Percentiles rank a stretch among this genome's conserved stretches.
Conservation (phyloP, 2,329 filamentous ascomycete species). For the Ophiosphaerella narmari region DNA sequence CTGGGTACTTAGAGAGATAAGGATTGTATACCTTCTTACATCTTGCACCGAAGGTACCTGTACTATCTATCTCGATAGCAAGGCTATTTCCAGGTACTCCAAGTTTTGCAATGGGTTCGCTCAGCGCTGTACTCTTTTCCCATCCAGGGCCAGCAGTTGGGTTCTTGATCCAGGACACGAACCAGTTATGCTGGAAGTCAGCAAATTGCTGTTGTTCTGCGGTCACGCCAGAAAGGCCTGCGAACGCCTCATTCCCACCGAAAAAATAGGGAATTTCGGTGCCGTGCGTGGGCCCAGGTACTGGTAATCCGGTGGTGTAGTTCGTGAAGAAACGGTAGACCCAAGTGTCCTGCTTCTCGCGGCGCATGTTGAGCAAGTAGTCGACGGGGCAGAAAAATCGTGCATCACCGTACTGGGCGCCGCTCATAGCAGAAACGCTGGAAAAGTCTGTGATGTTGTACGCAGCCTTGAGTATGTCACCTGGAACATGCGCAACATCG, state of each 20-base stretch:
- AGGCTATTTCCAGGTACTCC: slow-evolving; percentile 45
- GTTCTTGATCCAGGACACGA: slow-evolving; percentile 53
- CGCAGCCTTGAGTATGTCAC: slow-evolving; percentile 36
- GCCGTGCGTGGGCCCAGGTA: slow-evolving; percentile 46
- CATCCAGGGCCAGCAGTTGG: slow-evolving; percentile 51
- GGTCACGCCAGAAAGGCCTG: slow-evolving; percentile 41
- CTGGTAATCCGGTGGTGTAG: slow-evolving; percentile 44
- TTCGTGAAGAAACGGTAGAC: slow-evolving; percentile 52
- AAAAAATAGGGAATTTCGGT: slow-evolving; percentile 54
- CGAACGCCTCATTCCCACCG: slow-evolving; percentile 53
- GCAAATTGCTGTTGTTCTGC: slow-evolving; percentile 48
- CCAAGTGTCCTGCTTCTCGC: slow-evolving; percentile 48
- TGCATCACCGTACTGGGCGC: slow-evolving; percentile 51
- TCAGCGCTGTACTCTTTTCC: slow-evolving; percentile 39
- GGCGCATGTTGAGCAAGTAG: slow-evolving; percentile 48
- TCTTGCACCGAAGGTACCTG: slow-evolving; percentile 40
- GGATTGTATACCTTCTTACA: slow-evolving; percentile 39
- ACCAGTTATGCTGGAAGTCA: slow-evolving; percentile 50
- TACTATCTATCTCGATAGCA: slow-evolving; percentile 31
- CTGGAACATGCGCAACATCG: slow-evolving; percentile 47
- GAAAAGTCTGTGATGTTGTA: slow-evolving; percentile 45
- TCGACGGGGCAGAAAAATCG: slow-evolving; percentile 51
- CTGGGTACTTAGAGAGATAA: slow-evolving; percentile 26
- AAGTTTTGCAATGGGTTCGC: slow-evolving; percentile 38
- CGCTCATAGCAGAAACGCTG: slow-evolving; percentile 49